Conservation (phyloP, 106 monocot species). For the Allium fistulosum region DNA sequence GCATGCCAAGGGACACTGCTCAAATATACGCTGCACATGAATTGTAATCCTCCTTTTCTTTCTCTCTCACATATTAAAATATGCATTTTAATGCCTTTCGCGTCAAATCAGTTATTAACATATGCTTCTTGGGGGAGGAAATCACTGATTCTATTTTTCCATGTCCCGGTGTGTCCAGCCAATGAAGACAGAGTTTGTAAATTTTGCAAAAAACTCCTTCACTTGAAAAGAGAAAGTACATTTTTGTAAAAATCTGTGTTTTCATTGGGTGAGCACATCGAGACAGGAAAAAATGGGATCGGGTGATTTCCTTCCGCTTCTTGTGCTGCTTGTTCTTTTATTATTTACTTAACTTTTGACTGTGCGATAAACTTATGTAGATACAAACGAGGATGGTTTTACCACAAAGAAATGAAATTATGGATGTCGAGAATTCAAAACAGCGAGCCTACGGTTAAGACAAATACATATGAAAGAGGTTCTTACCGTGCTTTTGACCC, state of each 20-base stretch:
- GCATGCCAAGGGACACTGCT: constrained; percentile 98
- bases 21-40: constrained; percentile 78
- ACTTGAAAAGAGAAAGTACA: too few relatives aligned
- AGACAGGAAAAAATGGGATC: too few relatives aligned
- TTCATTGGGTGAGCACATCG: too few relatives aligned
- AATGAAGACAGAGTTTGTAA: too few relatives aligned
- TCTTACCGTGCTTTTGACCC: constrained; percentile 72
- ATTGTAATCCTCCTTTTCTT: constrained; percentile 27
- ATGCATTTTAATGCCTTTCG: not conserved
- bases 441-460: constrained; percentile 68
- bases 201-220: too few relatives aligned
- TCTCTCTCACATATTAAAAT: not conserved
- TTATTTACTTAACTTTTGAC: not conserved
- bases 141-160: too few relatives aligned
- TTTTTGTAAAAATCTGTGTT: too few relatives aligned
- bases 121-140: too few relatives aligned
- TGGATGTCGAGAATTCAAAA: constrained; percentile 71
- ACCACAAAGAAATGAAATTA: constrained; percentile 59
- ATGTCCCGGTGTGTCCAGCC: too few relatives aligned
- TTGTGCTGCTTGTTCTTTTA: not conserved
- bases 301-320: too few relatives aligned
- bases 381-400: constrained; percentile 66
- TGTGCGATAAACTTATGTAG: constrained; percentile 12
- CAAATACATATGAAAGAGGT: constrained; percentile 63
- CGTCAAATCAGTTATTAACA: too few relatives aligned